Percentiles rank a stretch among this genome's conserved stretches.
These are phyloP conservation scores for Russula lepida DNA, from an alignment of 768 basidiomycete genomes.

Conservation along the genomic window DNA sequence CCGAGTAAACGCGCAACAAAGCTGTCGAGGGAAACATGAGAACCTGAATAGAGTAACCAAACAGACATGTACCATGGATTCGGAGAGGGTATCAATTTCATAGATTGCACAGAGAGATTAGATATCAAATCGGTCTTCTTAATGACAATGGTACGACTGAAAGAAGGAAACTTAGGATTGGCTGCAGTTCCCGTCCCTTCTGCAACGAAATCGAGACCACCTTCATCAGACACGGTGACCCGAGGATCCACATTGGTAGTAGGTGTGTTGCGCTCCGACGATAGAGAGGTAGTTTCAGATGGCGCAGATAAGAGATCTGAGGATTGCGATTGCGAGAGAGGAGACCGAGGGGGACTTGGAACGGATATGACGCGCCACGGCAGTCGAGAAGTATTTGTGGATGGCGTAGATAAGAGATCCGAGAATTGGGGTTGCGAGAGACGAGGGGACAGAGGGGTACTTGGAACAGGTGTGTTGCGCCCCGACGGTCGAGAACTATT, in stretches of 20 bases:
- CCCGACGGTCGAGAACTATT: not conserved
- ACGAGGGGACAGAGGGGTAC: not conserved
- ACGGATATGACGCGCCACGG: no score
- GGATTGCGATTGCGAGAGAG: not conserved
- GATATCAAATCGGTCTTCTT: not conserved
- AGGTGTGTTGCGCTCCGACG: not conserved
- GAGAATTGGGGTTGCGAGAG: no score
- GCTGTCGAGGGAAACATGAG: not conserved
- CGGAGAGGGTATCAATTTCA: not conserved
- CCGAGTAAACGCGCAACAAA: not conserved
- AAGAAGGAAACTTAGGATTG: not conserved
- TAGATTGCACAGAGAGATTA: not conserved
- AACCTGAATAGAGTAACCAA: not conserved
- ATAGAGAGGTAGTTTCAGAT: not conserved
- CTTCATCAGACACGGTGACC: slow-evolving; percentile 1
- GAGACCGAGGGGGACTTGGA: not conserved
- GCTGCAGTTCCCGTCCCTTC: not conserved
- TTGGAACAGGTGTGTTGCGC: not conserved
- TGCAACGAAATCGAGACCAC: slow-evolving; percentile 4
- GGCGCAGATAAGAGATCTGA: not conserved
- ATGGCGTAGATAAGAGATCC: no score
- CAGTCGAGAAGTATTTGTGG: no score
- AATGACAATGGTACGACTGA: not conserved
- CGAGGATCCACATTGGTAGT: not conserved
- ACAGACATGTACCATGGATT: not conserved